Percentiles rank a stretch among this genome's conserved stretches.
Conservation (phyloP, 2,329 filamentous ascomycete genomes). For the Fusarium kyushuense region DNA sequence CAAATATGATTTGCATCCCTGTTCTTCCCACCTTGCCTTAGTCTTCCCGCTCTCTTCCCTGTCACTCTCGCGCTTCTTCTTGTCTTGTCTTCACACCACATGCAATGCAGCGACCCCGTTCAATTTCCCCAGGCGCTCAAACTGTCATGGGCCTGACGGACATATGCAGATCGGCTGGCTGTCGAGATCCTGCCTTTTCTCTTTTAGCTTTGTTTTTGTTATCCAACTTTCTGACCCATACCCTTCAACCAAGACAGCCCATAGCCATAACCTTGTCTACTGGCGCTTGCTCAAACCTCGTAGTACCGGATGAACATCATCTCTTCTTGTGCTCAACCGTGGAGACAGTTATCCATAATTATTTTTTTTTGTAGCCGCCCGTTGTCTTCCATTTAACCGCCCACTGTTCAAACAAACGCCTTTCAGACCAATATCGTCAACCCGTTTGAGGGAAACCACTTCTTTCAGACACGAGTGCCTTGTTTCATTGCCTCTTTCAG, state of each 20-base stretch:
- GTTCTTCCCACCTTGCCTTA: slow-evolving; percentile 19
- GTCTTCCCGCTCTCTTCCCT: slow-evolving; percentile 24
- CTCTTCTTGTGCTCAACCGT: slow-evolving; percentile 11
- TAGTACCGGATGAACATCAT: slow-evolving; percentile 16
- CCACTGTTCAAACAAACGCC: slow-evolving; percentile 60
- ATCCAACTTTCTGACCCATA: slow-evolving; percentile 2
- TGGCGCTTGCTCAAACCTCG: slow-evolving; percentile 47
- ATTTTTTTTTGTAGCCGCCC: slow-evolving; percentile 42
- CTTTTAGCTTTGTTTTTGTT: not conserved
- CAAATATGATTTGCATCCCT: slow-evolving; percentile 41
- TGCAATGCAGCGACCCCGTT: slow-evolving; percentile 48
- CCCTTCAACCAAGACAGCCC: not conserved
- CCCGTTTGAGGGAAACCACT: slow-evolving; percentile 55
- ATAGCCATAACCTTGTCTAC: not conserved
- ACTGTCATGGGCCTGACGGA: slow-evolving; percentile 29
- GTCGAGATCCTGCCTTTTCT: slow-evolving; percentile 27
- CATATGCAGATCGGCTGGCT: slow-evolving; percentile 46
- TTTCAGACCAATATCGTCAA: slow-evolving; percentile 64
- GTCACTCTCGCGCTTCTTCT: slow-evolving; percentile 23
- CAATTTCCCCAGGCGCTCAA: slow-evolving; percentile 45
- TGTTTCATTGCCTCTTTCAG: slow-evolving; percentile 62
- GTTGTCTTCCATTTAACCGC: slow-evolving; percentile 41
- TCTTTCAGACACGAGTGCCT: slow-evolving; percentile 62
- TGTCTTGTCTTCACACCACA: slow-evolving; percentile 27
- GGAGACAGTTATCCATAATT: not conserved